phyloP scores from a whole-genome alignment of 1,139 yeast species.

The Suhomyces ambrosiae region DNA sequence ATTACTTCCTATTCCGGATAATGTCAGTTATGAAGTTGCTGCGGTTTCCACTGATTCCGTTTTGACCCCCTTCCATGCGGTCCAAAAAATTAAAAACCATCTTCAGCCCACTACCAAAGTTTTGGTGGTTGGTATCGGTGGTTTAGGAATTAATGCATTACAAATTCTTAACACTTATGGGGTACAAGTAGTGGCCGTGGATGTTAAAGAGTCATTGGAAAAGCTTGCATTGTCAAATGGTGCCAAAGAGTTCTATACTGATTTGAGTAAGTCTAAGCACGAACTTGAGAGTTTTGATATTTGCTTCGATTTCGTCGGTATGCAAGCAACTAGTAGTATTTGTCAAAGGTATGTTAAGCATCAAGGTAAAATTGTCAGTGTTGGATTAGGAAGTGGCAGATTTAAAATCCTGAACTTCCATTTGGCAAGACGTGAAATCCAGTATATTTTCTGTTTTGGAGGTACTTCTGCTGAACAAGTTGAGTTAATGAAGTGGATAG shows the following conservation, averaged over 20 bases:
- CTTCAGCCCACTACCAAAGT: conserved; percentile 43
- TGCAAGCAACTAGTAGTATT: conserved; percentile 37
- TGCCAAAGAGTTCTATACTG: conserved; percentile 46
- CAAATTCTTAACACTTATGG: conserved; percentile 47
- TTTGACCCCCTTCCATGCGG: conserved; percentile 54
- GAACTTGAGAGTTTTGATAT: conserved; percentile 38
- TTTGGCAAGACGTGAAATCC: conserved; percentile 45
- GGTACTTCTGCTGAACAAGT: conserved; percentile 49
- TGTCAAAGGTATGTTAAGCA: conserved; percentile 37
- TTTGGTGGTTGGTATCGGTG: conserved; percentile 52
- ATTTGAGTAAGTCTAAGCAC: conserved; percentile 31
- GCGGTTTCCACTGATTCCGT: conserved; percentile 55
- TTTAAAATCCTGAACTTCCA: conserved; percentile 36
- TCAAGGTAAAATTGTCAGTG: conserved; percentile 45
- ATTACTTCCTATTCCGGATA: conserved; percentile 50
- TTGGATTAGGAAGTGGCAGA: conserved; percentile 46
- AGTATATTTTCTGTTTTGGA: conserved; percentile 46
- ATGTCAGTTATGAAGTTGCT: conserved; percentile 46
- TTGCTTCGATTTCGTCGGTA: conserved; percentile 50
- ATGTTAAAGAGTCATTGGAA: conserved; percentile 35
- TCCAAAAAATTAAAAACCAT: conserved; percentile 37
- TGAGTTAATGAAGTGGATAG: conserved; percentile 49
- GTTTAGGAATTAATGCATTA: conserved; percentile 52
- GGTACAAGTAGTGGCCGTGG: conserved; percentile 44
- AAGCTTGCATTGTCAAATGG: conserved; percentile 38